Evolutionary conservation across 1,284 basidiomycete genomes (phyloP), one percentile per base, ranked within the genome.

Genomic region (Fomes fomentarius): DNA sequence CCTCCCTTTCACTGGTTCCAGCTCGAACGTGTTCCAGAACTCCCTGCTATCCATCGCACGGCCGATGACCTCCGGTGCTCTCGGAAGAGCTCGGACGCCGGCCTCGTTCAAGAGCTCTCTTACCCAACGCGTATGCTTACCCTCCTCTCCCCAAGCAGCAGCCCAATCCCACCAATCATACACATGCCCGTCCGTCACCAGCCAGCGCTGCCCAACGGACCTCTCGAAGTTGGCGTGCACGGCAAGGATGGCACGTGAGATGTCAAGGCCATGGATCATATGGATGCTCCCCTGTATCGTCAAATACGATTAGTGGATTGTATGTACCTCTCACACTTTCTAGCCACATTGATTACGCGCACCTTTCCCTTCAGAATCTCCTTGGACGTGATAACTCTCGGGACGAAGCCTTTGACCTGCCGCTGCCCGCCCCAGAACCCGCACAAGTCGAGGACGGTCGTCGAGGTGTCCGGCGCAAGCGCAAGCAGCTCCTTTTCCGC

Each of bases 151-250:
- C 78, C 79, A 85, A 3, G 80, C 77, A 7, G 78, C 78, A 1
- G 80, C 82, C 8, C 87, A 71, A 60, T 86, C 84, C 83, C 84
- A 87, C 84, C 83, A 86, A 63, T 87, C 82, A 62, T 86, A 84
- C 28, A 86, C 77, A 8, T 83, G 75, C 15, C 74, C 71, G 61
- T 89, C 84, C 8, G 79, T 82, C 22, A 86, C 66, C 10, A 85
- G 61, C 82, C 82, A 84, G 8, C 81, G 76, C 61, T 83, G 73
- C 3, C 81, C 81, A 10, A 62, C 57, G 1, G 80, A 76, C 44
- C 70, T 73, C 12, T 62, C 60, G 54, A 78, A 79, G 39, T 77
- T 57, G 1, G 49, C 56, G 58, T 81, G 80, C 10, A 84, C 73
- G 17, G 81, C 80, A 22, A 87, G 66, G 54, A 87, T 78, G 15